Base-by-base conservation (phyloP, 2,329 filamentous ascomycete genomes). In the Ascochyta pisi region DNA sequence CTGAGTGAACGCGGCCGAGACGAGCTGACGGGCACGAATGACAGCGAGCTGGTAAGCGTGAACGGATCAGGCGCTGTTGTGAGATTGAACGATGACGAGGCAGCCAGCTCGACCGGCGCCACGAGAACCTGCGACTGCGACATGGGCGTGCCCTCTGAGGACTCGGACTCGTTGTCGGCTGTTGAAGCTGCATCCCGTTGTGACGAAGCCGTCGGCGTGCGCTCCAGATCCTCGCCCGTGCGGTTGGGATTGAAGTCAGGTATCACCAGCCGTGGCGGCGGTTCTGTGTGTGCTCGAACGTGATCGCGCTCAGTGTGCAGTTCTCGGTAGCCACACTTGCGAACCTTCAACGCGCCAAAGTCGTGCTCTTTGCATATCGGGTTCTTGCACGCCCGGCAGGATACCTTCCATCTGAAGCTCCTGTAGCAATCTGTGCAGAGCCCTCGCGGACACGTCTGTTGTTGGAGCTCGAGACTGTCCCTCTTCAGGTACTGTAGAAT, bases 341-440 rank as follows among this genome's bases (percentile, higher is more conserved):
- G 77, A 26, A 85, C 75, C 49, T 83, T 82, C 19, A 85, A 75
- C 13, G 79, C 83, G 24, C 83, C 79, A 40, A 86, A 80, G 61
- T 86, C 84, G 66, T 86, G 84, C 62, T 85, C 83, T 62, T 85
- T 84, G 70, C 84, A 86, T 24, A 86, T 73, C 2, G 83, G 79
- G 50, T 78, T 83, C 37, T 83, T 83, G 73, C 84, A 86, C 39
- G 76, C 79, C 63, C 83, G 82, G 68, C 84, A 86, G 35, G 82
- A 78, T n/a, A 86, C 79, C 63, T 84, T 85, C 84, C 84, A 86
- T 43, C 82, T 78, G 42, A 83, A 81, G n/a, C 80, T 82, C 27
- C 81, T 78, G 60, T 84, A 84, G 67, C 84, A 86, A 54, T 84
- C 82, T 47, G 83, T 79, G 65, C 84, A 86, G 16, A 86, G 68